Evolutionary conservation across 345 rosid genomes (phyloP).

Genomic region (Stellera chamaejasme): DNA sequence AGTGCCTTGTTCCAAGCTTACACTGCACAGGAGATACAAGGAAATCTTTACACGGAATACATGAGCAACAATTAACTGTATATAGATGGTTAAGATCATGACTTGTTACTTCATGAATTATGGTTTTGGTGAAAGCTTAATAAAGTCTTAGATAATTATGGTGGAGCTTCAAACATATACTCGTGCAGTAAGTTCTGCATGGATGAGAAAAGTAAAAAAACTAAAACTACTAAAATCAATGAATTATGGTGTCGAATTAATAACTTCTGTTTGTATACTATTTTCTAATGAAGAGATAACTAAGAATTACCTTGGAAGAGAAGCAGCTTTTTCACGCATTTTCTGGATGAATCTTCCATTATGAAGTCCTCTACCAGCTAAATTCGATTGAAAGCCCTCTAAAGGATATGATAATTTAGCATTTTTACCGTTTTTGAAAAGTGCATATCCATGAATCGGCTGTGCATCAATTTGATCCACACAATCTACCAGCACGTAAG

Average conservation of each 20-base stretch:
- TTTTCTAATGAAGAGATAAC: background rate
- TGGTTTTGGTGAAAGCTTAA: too few species aligned
- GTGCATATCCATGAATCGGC: conserved; percentile 32
- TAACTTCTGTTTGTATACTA: too few species aligned
- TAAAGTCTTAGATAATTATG: too few species aligned
- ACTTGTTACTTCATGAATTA: too few species aligned
- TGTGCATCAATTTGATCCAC: conserved; percentile 43
- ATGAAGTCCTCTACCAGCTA: conserved; percentile 44
- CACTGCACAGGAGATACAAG: conserved; percentile 23
- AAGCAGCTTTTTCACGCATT: conserved; percentile 44
- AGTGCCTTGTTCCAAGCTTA: conserved; percentile 52
- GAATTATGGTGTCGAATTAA: background rate
- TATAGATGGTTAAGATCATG: background rate
- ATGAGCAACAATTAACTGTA: background rate
- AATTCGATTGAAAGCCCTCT: conserved; percentile 26
- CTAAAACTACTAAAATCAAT: background rate
- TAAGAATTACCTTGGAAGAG: conserved; percentile 34
- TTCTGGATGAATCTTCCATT: conserved; percentile 45
- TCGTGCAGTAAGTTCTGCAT: background rate
- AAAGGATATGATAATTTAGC: conserved; percentile 31
- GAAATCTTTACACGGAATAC: background rate
- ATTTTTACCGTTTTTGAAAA: conserved; percentile 36
- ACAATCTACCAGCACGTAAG: conserved; percentile 23
- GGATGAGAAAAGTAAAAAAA: background rate
- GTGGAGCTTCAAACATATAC: too few species aligned